A percentile compares a stretch with the other conserved stretches of the same genome.
These are phyloP conservation scores for Yamadazyma trypodendri DNA, from an alignment of 1,139 yeast species.

Conservation along the genomic window DNA sequence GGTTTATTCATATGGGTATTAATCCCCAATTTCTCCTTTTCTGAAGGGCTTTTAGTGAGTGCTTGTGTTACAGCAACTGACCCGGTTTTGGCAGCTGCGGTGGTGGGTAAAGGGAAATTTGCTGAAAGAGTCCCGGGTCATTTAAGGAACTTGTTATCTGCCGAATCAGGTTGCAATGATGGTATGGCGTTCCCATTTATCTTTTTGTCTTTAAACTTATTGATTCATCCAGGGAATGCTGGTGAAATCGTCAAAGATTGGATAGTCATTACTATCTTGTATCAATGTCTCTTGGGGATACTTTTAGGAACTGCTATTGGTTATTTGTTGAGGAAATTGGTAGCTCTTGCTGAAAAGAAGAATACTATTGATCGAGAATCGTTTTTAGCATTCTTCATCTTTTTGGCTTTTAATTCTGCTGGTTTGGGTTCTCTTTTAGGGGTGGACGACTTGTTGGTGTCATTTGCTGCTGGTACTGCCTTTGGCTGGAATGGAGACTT, in stretches of 20 bases:
- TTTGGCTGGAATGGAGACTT: constrained; percentile 98
- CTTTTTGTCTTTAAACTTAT: constrained; percentile 67
- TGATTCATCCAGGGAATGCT: constrained; percentile 64
- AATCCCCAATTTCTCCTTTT: constrained; percentile 78
- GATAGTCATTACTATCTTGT: constrained; percentile 75
- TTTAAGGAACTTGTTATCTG: constrained; percentile 80
- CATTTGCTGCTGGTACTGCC: constrained; percentile 95
- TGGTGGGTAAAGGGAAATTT: constrained; percentile 95
- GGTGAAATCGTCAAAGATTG: constrained; percentile 79
- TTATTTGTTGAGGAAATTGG: constrained; percentile 67
- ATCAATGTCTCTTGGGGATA: constrained; percentile 87
- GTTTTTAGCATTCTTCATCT: constrained; percentile 85
- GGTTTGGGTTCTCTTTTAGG: constrained; percentile 94
- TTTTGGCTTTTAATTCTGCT: constrained; percentile 82
- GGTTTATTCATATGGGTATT: constrained; percentile 84
- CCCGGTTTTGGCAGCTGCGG: constrained; percentile 97
- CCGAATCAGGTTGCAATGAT: constrained; percentile 96
- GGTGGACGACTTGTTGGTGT: constrained; percentile 86
- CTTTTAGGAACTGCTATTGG: constrained; percentile 77
- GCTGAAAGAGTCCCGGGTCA: constrained; percentile 98
- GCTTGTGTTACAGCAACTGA: constrained; percentile 98
- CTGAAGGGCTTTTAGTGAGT: constrained; percentile 74
- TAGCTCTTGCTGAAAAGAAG: constrained; percentile 73
- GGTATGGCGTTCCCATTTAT: constrained; percentile 98
- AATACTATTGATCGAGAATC: constrained; percentile 90